phyloP scores from a whole-genome alignment of 1,284 basidiomycete genomes.

The Meripilus lineatus region DNA sequence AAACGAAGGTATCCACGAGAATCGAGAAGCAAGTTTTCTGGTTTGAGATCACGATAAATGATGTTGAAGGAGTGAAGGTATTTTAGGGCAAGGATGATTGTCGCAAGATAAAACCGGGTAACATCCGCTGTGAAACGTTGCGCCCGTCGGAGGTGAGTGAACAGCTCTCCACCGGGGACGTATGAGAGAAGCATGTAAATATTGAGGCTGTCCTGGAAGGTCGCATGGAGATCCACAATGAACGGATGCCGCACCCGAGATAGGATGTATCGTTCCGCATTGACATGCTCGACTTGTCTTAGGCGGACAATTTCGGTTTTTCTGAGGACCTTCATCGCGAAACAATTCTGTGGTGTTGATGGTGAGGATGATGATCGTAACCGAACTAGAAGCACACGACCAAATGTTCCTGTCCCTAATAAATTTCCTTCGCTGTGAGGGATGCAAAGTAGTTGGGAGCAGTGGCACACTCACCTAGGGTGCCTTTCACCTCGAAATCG shows the following conservation, averaged over 20 bases:
- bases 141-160: slow-evolving; percentile 88
- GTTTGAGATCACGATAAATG: slow-evolving; percentile 98
- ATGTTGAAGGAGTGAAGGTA: slow-evolving; percentile 98
- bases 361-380: slow-evolving; percentile 45
- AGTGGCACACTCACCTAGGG: slow-evolving; percentile 50
- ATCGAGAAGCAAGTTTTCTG: slow-evolving; percentile 94
- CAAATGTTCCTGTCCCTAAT: slow-evolving; percentile 90
- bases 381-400: slow-evolving; percentile 83
- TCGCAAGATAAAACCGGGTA: slow-evolving; percentile 97
- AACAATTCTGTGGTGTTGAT: slow-evolving; percentile 58
- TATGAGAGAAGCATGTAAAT: slow-evolving; percentile 99
- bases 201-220: slow-evolving; percentile 93
- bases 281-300: slow-evolving; percentile 98
- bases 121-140: slow-evolving; percentile 97
- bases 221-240: slow-evolving; percentile 87
- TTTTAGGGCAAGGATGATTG: slow-evolving; percentile 92
- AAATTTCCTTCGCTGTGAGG: not conserved
- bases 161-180: slow-evolving; percentile 95
- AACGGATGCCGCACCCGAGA: slow-evolving; percentile 82
- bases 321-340: slow-evolving; percentile 90
- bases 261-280: slow-evolving; percentile 94
- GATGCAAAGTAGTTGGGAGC: not conserved
- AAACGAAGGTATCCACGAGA: slow-evolving; percentile 96
- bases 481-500: slow-evolving; percentile 78
- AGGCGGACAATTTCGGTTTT: slow-evolving; percentile 94